Evolutionary conservation across 2,329 filamentous ascomycete genomes (phyloP).

Genomic region (Alternaria ethzedia): DNA sequence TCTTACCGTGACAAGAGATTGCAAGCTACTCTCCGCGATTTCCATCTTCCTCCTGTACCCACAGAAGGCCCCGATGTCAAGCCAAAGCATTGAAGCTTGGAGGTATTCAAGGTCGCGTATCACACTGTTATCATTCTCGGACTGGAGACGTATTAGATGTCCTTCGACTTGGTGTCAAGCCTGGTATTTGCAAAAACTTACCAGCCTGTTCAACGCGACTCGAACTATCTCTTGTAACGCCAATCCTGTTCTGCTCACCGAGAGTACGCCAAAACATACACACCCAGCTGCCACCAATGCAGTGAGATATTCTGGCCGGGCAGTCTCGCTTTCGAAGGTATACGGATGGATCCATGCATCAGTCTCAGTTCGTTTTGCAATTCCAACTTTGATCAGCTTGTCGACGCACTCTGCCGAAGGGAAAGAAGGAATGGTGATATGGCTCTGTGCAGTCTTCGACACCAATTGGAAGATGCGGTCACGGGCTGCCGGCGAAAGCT

Average conservation of each 20-base stretch:
- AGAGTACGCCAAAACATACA: slow-evolving; percentile 41
- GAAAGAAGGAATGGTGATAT: slow-evolving; percentile 38
- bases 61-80: slow-evolving; percentile 63
- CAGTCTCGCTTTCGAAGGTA: slow-evolving; percentile 30
- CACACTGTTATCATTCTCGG: slow-evolving; percentile 38
- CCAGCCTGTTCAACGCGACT: slow-evolving; percentile 32
- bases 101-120: slow-evolving; percentile 57
- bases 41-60: slow-evolving; percentile 64
- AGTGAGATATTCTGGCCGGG: slow-evolving; percentile 33
- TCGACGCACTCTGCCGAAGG: slow-evolving; percentile 38
- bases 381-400: slow-evolving; percentile 39
- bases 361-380: slow-evolving; percentile 39
- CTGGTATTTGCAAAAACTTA: neutral
- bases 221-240: slow-evolving; percentile 39
- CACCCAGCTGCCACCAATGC: slow-evolving; percentile 41
- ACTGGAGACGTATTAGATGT: neutral
- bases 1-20: slow-evolving; percentile 53
- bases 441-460: slow-evolving; percentile 34
- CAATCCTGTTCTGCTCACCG: slow-evolving; percentile 38
- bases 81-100: slow-evolving; percentile 58
- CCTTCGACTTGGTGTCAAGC: neutral
- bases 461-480: slow-evolving; percentile 42
- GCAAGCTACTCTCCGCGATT: slow-evolving; percentile 61
- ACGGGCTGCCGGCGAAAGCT: slow-evolving; percentile 24
- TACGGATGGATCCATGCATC: slow-evolving; percentile 46